Evolutionary conservation across 805 yeast species (phyloP).

Genomic region (Pichia exigua): DNA sequence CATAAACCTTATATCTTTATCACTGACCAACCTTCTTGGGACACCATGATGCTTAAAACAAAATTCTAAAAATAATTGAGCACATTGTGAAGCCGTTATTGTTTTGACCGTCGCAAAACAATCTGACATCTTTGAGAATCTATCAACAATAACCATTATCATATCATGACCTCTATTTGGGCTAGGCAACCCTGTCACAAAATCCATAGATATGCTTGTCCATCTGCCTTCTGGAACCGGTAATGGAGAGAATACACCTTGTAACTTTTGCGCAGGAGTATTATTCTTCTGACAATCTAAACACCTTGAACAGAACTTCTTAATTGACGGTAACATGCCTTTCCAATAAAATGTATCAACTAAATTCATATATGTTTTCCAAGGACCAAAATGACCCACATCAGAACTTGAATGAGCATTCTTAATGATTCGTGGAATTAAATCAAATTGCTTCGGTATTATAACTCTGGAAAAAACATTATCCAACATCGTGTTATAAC

Average conservation of each 20-base stretch:
- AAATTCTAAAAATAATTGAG: neutral
- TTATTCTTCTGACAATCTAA: neutral
- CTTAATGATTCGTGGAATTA: neutral
- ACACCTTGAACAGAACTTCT: neutral
- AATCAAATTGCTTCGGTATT: neutral
- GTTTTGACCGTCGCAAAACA: neutral
- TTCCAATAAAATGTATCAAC: neutral
- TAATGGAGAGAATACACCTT: conserved; percentile 1
- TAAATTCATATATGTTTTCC: neutral
- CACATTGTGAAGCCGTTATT: neutral
- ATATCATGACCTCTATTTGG: neutral
- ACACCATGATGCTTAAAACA: conserved; percentile 6
- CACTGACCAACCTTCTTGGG: neutral
- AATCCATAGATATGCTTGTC: conserved; percentile 2
- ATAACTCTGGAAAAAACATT: neutral
- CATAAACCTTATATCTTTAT: conserved; percentile 7
- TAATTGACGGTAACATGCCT: neutral
- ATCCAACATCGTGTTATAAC: neutral
- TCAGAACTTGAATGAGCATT: neutral
- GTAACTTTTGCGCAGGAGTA: neutral
- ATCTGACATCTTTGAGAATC: conserved; percentile 1
- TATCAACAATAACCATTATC: neutral
- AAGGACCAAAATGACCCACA: neutral
- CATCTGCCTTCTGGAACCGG: conserved; percentile 1
- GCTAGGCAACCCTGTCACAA: neutral